phyloP scores from a whole-genome alignment of 2,329 filamentous ascomycete genomes.

The Xylariales sp. region DNA sequence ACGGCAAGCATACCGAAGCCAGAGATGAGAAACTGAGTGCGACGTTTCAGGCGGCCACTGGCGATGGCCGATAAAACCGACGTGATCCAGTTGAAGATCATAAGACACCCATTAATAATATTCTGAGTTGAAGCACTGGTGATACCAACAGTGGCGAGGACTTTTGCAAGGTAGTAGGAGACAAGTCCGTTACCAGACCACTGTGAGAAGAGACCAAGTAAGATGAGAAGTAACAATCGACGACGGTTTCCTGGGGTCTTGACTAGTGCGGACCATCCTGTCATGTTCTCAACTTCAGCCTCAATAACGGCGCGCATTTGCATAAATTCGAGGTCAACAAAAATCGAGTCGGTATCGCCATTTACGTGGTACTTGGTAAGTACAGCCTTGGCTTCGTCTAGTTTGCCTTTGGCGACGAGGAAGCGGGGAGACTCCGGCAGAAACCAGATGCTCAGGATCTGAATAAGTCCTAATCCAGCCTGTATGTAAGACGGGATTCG shows the following conservation, averaged over 20 bases:
- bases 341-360: slow-evolving; percentile 38
- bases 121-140: too few species aligned
- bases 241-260: slow-evolving; percentile 45
- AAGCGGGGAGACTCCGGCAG: slow-evolving; percentile 25
- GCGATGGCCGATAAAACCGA: too few species aligned
- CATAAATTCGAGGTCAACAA: slow-evolving; percentile 28
- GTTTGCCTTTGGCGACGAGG: slow-evolving; percentile 23
- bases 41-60: too few species aligned
- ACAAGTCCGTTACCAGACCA: slow-evolving; percentile 48
- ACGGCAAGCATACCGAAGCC: too few species aligned
- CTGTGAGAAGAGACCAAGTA: slow-evolving; percentile 51
- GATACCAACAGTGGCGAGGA: slow-evolving; percentile 41
- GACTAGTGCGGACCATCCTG: slow-evolving; percentile 50
- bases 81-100: too few species aligned
- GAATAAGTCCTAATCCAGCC: slow-evolving; percentile 35
- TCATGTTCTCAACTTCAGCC: slow-evolving; percentile 44
- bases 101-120: too few species aligned
- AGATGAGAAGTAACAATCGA: slow-evolving; percentile 41
- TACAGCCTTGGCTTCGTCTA: slow-evolving; percentile 26
- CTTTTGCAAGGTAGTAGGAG: slow-evolving; percentile 34
- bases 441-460: slow-evolving; percentile 17
- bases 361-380: slow-evolving; percentile 36
- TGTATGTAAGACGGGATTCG: slow-evolving; percentile 43
- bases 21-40: too few species aligned
- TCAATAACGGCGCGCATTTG: slow-evolving; percentile 17